A percentile compares a stretch with the other conserved stretches of the same genome.
Evolutionary conservation across 805 yeast genomes (phyloP).

Genomic region (Candida argentea): DNA sequence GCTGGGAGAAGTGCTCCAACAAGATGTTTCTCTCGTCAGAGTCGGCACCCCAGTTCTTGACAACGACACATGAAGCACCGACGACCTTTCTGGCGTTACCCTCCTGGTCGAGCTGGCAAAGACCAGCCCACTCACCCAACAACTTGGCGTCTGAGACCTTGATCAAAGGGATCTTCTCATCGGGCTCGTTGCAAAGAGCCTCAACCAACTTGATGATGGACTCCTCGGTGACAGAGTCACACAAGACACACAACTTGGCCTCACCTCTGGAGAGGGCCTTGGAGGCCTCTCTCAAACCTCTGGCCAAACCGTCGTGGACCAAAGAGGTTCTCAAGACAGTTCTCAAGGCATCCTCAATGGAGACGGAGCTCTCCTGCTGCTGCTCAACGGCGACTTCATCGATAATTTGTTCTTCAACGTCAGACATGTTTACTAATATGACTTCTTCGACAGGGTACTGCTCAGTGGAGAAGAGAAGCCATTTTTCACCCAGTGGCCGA

Average conservation of each 20-base stretch:
- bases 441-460: conserved; percentile 63
- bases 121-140: conserved; percentile 99
- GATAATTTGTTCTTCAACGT: conserved; percentile 81
- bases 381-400: conserved; percentile 79
- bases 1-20: conserved; percentile 91
- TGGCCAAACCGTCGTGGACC: conserved; percentile 98
- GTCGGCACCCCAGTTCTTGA: conserved; percentile 99
- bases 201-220: conserved; percentile 94
- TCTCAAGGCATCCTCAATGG: conserved; percentile 97
- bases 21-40: conserved; percentile 94
- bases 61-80: conserved; percentile 99
- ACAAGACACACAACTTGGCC: conserved; percentile 95
- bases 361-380: conserved; percentile 77
- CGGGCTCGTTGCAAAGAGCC: conserved; percentile 98
- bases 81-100: conserved; percentile 99
- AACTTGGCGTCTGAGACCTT: conserved; percentile 99
- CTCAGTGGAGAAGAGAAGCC: conserved; percentile 12
- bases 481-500: no score
- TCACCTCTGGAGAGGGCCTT: conserved; percentile 97
- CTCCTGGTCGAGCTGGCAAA: conserved; percentile 98
- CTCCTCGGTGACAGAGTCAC: conserved; percentile 97
- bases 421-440: conserved; percentile 61
- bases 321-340: conserved; percentile 96
- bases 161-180: conserved; percentile 92
- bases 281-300: conserved; percentile 99